Evolutionary conservation across 768 basidiomycete species (phyloP).

Genomic region (Lactarius vividus): DNA sequence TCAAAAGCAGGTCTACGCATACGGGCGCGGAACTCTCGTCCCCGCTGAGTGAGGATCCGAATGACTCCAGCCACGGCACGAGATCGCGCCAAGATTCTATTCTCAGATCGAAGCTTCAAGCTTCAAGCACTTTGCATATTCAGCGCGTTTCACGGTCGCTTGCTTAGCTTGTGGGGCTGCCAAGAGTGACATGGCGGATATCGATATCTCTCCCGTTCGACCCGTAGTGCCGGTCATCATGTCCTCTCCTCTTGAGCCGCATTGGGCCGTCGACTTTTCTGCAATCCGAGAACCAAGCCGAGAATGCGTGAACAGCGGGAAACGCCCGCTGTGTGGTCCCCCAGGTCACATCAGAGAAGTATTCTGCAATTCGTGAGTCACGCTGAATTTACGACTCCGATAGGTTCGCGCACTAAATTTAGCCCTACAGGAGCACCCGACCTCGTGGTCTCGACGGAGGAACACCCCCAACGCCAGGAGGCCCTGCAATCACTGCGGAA

Average conservation of each 20-base stretch:
- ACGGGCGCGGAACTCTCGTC: no score
- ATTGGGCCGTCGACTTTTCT: not conserved
- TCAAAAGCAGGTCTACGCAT: no score
- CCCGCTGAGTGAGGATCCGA: not conserved
- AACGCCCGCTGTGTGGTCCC: not conserved
- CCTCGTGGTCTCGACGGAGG: not conserved
- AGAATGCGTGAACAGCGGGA: not conserved
- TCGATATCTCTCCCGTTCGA: not conserved
- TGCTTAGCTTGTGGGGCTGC: not conserved
- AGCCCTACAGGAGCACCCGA: not conserved
- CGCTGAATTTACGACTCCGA: not conserved
- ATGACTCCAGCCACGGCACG: not conserved
- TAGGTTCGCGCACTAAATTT: not conserved
- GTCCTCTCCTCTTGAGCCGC: not conserved
- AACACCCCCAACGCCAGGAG: not conserved
- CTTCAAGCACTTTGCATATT: not conserved
- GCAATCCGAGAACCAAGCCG: not conserved
- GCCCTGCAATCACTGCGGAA: not conserved
- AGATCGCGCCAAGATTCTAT: constrained; percentile 1
- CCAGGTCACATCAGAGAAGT: not conserved
- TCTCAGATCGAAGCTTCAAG: not conserved
- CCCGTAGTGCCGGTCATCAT: not conserved
- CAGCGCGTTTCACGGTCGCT: not conserved
- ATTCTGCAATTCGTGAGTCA: not conserved
- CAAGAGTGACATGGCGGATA: not conserved